These are phyloP conservation scores for Cupressus sempervirens DNA, from an alignment of 75 land plant species.

Conservation along the genomic window DNA sequence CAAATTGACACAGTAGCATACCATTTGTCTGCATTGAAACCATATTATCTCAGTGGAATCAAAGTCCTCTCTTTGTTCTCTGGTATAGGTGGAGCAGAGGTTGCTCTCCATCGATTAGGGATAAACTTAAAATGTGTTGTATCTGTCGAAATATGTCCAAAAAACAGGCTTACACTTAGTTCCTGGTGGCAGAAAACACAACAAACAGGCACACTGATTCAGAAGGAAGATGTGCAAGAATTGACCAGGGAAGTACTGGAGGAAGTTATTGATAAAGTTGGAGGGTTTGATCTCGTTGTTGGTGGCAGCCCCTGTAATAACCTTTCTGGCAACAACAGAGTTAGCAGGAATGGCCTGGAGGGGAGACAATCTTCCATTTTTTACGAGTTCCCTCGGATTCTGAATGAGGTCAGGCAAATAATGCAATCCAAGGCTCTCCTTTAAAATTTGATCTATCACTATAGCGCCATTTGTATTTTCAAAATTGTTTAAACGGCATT, in stretches of 20 bases:
- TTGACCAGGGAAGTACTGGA: constrained; percentile 33
- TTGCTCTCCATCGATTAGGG: constrained; percentile 32
- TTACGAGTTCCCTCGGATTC: constrained; percentile 75
- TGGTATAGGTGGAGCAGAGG: constrained; percentile 47
- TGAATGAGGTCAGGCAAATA: constrained; percentile 53
- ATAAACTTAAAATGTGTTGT: constrained; percentile 28
- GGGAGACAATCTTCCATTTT: constrained; percentile 67
- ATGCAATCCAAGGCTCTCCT: constrained; percentile 15
- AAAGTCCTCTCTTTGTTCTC: constrained; percentile 37
- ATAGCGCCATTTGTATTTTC: background rate
- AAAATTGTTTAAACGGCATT: background rate
- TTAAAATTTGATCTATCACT: background rate
- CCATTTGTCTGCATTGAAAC: constrained; percentile 38
- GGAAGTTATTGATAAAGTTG: constrained; percentile 31
- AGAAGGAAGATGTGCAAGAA: constrained; percentile 53
- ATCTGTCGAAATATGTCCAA: constrained; percentile 26
- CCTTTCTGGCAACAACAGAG: constrained; percentile 68
- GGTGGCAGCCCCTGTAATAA: constrained; percentile 95
- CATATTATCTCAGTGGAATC: constrained; percentile 27
- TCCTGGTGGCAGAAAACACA: constrained; percentile 80
- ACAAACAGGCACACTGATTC: constrained; percentile 62
- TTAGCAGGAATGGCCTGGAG: constrained; percentile 63
- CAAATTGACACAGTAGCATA: constrained; percentile 42
- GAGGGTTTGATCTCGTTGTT: constrained; percentile 79
- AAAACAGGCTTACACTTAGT: constrained; percentile 46